Conservation (phyloP, 164 flowering plant species). For the Vitis rupestris region DNA sequence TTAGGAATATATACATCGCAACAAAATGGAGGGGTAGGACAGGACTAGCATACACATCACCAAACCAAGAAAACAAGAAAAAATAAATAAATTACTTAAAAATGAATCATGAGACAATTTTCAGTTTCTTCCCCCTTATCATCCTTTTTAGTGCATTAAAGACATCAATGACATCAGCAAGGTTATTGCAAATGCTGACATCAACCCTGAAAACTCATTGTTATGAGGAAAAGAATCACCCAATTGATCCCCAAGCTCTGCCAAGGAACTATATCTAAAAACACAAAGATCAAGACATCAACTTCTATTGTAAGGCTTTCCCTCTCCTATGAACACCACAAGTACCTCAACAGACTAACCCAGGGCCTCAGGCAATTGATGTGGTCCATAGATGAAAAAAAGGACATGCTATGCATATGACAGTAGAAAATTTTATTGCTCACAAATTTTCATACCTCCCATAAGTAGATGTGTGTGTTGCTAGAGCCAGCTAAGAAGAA, state of each 20-base stretch:
- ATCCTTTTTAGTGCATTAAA: background rate
- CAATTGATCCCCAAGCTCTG: background rate
- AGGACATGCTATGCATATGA: background rate
- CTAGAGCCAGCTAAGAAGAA: conserved; percentile 94
- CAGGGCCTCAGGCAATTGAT: too few species aligned
- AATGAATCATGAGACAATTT: too few species aligned
- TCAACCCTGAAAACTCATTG: background rate
- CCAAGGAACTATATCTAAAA: background rate
- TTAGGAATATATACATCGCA: background rate
- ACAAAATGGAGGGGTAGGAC: background rate
- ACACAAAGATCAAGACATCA: background rate
- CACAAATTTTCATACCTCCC: conserved; percentile 73
- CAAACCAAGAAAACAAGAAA: too few species aligned
- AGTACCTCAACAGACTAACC: too few species aligned
- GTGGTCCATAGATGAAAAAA: too few species aligned
- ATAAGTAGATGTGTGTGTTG: conserved; percentile 84
- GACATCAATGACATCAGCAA: background rate
- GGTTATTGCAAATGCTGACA: background rate
- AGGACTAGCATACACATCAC: background rate
- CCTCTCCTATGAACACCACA: background rate
- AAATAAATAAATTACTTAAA: too few species aligned
- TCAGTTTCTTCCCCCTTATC: too few species aligned
- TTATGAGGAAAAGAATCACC: background rate
- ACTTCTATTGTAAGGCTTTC: background rate
- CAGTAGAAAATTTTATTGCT: background rate